Conservation (phyloP, 176 grass and related monocot species). For the Juncus effusus region DNA sequence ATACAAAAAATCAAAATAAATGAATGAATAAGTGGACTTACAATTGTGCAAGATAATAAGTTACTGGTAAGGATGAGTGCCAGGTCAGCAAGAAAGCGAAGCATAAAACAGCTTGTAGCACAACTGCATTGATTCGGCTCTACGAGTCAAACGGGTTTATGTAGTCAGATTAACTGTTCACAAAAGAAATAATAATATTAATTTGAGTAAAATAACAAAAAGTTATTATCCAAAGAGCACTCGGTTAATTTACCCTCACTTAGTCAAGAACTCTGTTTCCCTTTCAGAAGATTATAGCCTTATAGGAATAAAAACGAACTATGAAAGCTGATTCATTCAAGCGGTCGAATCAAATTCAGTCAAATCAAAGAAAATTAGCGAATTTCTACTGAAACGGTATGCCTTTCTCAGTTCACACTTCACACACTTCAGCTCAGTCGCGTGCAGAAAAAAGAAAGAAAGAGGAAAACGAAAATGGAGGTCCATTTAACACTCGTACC, state of each 20-base stretch:
- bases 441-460: constrained; percentile 12
- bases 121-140: constrained; percentile 67
- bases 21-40: constrained; percentile 26
- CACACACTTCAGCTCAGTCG: not conserved
- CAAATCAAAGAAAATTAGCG: constrained; percentile 62
- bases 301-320: no score
- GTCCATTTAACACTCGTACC: no score
- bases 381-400: constrained; percentile 32
- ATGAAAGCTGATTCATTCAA: no score
- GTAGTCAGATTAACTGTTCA: constrained; percentile 86
- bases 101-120: constrained; percentile 58
- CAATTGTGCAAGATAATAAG: constrained; percentile 87
- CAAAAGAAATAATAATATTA: constrained; percentile 21
- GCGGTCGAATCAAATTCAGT: not conserved
- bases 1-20: not conserved
- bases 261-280: no score
- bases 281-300: no score
- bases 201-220: constrained; percentile 10
- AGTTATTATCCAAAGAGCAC: no score
- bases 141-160: constrained; percentile 95
- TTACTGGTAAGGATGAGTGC: constrained; percentile 80
- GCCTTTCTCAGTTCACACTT: not conserved
- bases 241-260: no score
- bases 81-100: constrained; percentile 63
- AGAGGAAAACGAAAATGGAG: no score